Evolutionary conservation across 345 rosid species (phyloP).

Genomic region (Brassica carinata): DNA sequence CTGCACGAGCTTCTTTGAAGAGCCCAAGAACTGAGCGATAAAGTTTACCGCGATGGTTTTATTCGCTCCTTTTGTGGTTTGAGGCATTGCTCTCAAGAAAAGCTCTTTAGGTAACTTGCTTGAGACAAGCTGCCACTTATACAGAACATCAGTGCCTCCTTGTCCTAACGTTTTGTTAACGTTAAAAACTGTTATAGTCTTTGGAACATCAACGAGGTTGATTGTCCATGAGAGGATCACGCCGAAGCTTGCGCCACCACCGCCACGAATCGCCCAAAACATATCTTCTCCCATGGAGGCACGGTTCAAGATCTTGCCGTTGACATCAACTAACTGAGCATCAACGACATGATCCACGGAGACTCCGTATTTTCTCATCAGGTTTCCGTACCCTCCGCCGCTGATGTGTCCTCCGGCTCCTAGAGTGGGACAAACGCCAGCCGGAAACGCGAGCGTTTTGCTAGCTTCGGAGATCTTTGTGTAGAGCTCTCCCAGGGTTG

Average conservation of each 20-base stretch:
- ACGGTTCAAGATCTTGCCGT: constrained; percentile 49
- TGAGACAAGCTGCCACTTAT: constrained; percentile 46
- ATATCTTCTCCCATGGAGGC: constrained; percentile 54
- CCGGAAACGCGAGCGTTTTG: constrained; percentile 47
- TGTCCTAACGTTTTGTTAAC: constrained; percentile 40
- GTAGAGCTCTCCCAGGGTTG: constrained; percentile 58
- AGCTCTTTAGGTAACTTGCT: constrained; percentile 34
- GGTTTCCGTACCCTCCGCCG: constrained; percentile 60
- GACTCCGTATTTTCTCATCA: constrained; percentile 59
- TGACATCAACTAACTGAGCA: constrained; percentile 52
- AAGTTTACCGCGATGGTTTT: constrained; percentile 39
- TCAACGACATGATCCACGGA: constrained; percentile 55
- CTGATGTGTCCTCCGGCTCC: constrained; percentile 56
- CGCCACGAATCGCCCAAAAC: constrained; percentile 68
- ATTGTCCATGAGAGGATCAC: constrained; percentile 51
- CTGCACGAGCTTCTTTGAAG: constrained; percentile 25
- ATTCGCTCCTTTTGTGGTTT: background rate
- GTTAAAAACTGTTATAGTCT: constrained; percentile 42
- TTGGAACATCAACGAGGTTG: constrained; percentile 53
- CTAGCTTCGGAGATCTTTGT: constrained; percentile 48
- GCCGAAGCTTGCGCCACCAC: constrained; percentile 62
- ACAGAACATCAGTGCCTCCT: constrained; percentile 37
- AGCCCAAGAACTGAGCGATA: constrained; percentile 47
- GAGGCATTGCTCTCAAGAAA: constrained; percentile 43
- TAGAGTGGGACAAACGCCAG: constrained; percentile 49